Base-by-base conservation (phyloP, 805 yeast genomes). In the Wickerhamiella brachini region DNA sequence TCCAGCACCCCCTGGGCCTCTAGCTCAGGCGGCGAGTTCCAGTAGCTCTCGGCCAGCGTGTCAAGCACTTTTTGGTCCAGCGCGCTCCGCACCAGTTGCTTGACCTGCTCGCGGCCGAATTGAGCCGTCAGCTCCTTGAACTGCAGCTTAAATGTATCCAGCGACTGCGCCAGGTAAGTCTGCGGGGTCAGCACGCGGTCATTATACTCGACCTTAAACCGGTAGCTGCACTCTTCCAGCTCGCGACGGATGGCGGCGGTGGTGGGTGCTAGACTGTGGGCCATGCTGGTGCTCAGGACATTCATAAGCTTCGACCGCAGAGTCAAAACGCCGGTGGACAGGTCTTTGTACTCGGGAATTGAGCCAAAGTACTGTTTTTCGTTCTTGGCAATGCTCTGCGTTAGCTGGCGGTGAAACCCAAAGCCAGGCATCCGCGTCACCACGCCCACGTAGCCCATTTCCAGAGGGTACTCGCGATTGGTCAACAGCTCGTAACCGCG, bases 371-470 rank as follows among this genome's bases (percentile, higher is more conserved):
- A 93, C 5, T 66, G 64, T 47, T 69, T 67, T 62, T 85, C 94
- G 54, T 64, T 56, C 42, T 64, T 59, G 17, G 66, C 59, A 24
- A 72, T 65, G 12, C 64, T 54, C 38, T 79, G 71, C 53, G 77
- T 79, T 1, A 88, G 78, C 60, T 77, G 74, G 0, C 24, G 18
- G 38, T 43, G 21, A n/a, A 83, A 79, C 2, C 77, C 65, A 26
- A 55, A 52, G 8, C 51, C 37, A 2, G 45, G 26, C 24, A 49
- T 31, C 41, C 29, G 21, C 1, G 97, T 85, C 18, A 94, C 83
- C n/a, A 94, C 97, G 52, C 99, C 99, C 20, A 93, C 97, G 64
- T 93, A 93, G 0, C 99, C 99, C 95, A 93, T 85, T 59, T 77
- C 80, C 54, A 93, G 71, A 0, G 98, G 97, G 61, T 94, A 94